Evolutionary conservation across 2,329 filamentous ascomycete species (phyloP).

Genomic region (Penicillium sp.): DNA sequence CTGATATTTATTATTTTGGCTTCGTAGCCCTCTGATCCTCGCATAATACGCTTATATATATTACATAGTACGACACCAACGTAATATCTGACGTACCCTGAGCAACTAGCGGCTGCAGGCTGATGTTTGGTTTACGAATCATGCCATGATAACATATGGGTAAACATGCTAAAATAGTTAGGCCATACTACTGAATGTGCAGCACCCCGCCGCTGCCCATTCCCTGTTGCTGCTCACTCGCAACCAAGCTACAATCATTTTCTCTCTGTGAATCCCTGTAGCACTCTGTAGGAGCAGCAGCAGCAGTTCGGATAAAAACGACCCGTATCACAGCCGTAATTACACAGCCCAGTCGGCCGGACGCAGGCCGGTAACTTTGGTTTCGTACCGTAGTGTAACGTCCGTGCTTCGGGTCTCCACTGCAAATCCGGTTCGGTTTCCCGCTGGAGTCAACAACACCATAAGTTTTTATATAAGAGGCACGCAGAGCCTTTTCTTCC

Average conservation of each 20-base stretch:
- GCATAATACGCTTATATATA: no score
- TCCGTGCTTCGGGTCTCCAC: conserved; percentile 5
- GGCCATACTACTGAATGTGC: neutral
- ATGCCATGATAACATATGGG: neutral
- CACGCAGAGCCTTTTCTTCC: neutral
- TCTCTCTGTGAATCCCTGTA: neutral
- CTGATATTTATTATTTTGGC: no score
- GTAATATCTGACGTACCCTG: neutral
- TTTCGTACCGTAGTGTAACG: neutral
- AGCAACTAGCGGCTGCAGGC: neutral
- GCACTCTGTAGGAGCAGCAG: no score
- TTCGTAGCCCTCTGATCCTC: no score
- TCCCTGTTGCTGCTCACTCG: neutral
- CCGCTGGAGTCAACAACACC: neutral
- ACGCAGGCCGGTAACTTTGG: neutral
- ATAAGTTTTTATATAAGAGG: neutral
- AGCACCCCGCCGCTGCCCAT: neutral
- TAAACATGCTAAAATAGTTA: neutral
- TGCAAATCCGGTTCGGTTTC: conserved; percentile 7
- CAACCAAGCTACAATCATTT: neutral
- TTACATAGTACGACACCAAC: neutral
- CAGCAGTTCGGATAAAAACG: neutral
- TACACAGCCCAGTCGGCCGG: neutral
- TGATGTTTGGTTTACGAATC: neutral
- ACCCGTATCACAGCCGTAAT: neutral